These are phyloP conservation scores for Lophium mytilinum DNA, from an alignment of 495 filamentous ascomycete species.

Conservation along the genomic window DNA sequence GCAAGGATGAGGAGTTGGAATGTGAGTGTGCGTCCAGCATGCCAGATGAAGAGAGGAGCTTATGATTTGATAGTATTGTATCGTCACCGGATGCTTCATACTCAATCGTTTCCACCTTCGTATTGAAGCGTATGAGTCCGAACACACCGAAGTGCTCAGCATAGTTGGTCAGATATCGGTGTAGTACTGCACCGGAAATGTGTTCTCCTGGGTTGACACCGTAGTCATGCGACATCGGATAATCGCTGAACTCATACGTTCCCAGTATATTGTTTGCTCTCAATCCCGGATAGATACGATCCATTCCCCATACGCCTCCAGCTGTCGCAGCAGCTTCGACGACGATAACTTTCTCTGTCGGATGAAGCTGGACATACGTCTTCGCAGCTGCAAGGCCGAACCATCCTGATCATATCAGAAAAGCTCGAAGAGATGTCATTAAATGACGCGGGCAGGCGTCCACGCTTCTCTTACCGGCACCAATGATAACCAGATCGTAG, in stretches of 20 bases:
- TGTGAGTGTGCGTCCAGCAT: no score
- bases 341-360: constrained; percentile 40
- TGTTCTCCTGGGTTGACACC: constrained; percentile 54
- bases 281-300: constrained; percentile 52
- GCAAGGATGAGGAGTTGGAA: no score
- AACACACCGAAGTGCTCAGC: constrained; percentile 50
- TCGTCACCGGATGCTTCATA: background rate
- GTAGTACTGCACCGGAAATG: constrained; percentile 56
- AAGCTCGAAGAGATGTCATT: no score
- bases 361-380: constrained; percentile 49
- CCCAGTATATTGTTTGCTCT: constrained; percentile 55
- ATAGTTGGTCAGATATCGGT: constrained; percentile 57
- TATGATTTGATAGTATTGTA: background rate
- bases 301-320: constrained; percentile 60
- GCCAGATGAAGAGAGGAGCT: background rate
- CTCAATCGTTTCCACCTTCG: constrained; percentile 45
- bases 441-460: no score
- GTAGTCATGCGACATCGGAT: constrained; percentile 55
- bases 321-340: constrained; percentile 48
- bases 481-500: no score
- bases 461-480: no score
- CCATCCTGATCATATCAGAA: no score
- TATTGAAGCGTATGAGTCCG: constrained; percentile 45
- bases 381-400: constrained; percentile 51
- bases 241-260: constrained; percentile 62